These are phyloP conservation scores for Saccharomycopsis sp. DNA, from an alignment of 805 yeast genomes.

Conservation along the genomic window DNA sequence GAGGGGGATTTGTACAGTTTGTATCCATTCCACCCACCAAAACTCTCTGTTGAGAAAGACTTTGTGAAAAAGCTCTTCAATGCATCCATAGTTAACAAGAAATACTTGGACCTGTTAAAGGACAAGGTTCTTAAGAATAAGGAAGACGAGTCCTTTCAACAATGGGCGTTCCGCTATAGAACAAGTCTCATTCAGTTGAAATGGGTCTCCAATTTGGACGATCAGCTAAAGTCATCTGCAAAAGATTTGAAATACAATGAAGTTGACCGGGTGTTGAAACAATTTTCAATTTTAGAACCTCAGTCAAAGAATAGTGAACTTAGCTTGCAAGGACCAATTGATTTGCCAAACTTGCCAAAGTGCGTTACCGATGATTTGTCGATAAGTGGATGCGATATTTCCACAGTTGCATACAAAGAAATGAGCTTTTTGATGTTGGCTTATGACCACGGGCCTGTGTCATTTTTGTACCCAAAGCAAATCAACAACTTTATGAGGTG, in stretches of 20 bases:
- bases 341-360: constrained; percentile 7
- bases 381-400: constrained; percentile 6
- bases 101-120: not conserved
- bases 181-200: constrained; percentile 6
- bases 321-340: constrained; percentile 17
- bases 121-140: not conserved
- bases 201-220: not conserved
- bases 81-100: not conserved
- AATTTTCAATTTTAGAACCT: constrained; percentile 1
- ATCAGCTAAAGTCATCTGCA: not conserved
- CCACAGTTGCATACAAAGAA: constrained; percentile 2
- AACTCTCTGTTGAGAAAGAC: constrained; percentile 29
- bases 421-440: constrained; percentile 10
- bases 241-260: constrained; percentile 4
- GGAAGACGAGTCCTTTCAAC: not conserved
- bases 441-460: constrained; percentile 7
- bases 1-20: constrained; percentile 54
- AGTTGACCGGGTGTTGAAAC: not conserved
- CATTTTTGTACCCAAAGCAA: constrained; percentile 1
- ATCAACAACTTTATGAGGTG: constrained; percentile 13
- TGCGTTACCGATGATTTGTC: constrained; percentile 3
- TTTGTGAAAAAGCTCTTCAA: constrained; percentile 9
- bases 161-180: no score
- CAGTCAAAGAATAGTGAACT: not conserved
- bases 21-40: constrained; percentile 54